Evolutionary conservation across 495 filamentous ascomycete species (phyloP).

Genomic region (Parachaetomium inaequale): DNA sequence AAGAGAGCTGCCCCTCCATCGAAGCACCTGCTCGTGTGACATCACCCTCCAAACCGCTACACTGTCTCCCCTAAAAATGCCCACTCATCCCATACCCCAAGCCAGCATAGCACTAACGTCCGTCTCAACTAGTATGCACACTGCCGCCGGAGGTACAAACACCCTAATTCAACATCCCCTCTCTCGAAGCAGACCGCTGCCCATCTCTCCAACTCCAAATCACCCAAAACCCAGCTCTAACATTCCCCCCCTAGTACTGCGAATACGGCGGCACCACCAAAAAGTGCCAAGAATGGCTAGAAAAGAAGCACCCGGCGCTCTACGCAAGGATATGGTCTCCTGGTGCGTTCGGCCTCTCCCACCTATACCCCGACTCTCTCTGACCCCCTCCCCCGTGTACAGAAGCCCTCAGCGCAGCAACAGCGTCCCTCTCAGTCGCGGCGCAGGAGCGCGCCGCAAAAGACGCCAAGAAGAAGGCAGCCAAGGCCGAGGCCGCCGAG

Average conservation of each 20-base stretch:
- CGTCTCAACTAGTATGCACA: slow-evolving; percentile 65
- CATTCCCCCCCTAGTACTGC: slow-evolving; percentile 66
- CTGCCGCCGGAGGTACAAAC: slow-evolving; percentile 84
- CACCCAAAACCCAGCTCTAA: not conserved
- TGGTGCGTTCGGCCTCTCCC: slow-evolving; percentile 49
- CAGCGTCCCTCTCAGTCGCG: slow-evolving; percentile 78
- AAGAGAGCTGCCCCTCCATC: slow-evolving; percentile 12
- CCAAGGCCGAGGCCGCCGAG: slow-evolving; percentile 82
- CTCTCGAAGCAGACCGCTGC: not conserved
- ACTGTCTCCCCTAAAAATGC: slow-evolving; percentile 7
- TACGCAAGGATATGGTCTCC: slow-evolving; percentile 78
- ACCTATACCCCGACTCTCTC: slow-evolving; percentile 9
- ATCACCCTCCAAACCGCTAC: slow-evolving; percentile 23
- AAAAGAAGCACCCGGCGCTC: slow-evolving; percentile 66
- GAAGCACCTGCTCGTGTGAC: slow-evolving; percentile 14
- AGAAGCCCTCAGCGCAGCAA: slow-evolving; percentile 80
- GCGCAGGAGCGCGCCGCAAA: slow-evolving; percentile 90
- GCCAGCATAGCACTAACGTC: slow-evolving; percentile 10
- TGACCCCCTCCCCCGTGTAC: slow-evolving; percentile 6
- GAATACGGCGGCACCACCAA: slow-evolving; percentile 98
- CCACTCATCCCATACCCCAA: not conserved
- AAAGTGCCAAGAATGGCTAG: slow-evolving; percentile 95
- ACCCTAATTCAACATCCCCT: slow-evolving; percentile 2
- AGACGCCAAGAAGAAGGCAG: slow-evolving; percentile 84
- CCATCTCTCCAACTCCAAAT: not conserved